Evolutionary conservation across 768 basidiomycete species (phyloP).

Genomic region (Xerocomellus amylosporus): DNA sequence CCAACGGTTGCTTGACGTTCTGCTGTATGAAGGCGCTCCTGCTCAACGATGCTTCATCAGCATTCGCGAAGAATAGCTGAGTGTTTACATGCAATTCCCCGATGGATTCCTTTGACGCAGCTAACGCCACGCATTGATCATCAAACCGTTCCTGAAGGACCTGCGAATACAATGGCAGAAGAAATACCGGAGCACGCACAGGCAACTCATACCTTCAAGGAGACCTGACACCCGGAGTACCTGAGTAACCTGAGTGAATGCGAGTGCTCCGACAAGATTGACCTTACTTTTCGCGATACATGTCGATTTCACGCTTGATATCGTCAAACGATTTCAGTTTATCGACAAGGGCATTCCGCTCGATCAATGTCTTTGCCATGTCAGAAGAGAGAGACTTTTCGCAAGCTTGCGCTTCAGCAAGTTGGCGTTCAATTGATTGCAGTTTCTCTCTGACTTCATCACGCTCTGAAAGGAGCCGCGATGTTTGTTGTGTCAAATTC

Average conservation of each 20-base stretch:
- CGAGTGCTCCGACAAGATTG: background rate
- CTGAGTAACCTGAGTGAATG: constrained; percentile 10
- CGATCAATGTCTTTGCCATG: constrained; percentile 13
- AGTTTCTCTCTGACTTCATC: constrained; percentile 21
- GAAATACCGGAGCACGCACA: background rate
- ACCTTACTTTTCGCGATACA: constrained; percentile 27
- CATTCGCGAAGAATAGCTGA: background rate
- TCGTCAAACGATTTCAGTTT: constrained; percentile 21
- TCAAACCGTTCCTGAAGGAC: constrained; percentile 60
- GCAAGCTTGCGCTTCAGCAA: constrained; percentile 16
- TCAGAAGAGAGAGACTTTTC: constrained; percentile 20
- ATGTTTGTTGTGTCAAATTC: constrained; percentile 23
- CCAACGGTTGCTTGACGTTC: constrained; percentile 20
- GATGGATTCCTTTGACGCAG: constrained; percentile 51
- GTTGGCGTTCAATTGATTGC: constrained; percentile 11
- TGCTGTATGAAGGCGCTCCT: constrained; percentile 25
- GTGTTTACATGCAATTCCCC: constrained; percentile 48
- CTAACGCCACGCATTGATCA: constrained; percentile 50
- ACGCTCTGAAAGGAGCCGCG: constrained; percentile 25
- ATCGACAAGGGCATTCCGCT: constrained; percentile 20
- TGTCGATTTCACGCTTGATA: constrained; percentile 18
- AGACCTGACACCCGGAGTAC: constrained; percentile 18
- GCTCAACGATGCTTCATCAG: background rate
- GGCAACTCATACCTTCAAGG: constrained; percentile 22
- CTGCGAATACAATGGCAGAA: constrained; percentile 23